Evolutionary conservation across 2,329 filamentous ascomycete genomes (phyloP), one percentile per base, ranked within the genome.

Genomic region (Lojkania enalia): DNA sequence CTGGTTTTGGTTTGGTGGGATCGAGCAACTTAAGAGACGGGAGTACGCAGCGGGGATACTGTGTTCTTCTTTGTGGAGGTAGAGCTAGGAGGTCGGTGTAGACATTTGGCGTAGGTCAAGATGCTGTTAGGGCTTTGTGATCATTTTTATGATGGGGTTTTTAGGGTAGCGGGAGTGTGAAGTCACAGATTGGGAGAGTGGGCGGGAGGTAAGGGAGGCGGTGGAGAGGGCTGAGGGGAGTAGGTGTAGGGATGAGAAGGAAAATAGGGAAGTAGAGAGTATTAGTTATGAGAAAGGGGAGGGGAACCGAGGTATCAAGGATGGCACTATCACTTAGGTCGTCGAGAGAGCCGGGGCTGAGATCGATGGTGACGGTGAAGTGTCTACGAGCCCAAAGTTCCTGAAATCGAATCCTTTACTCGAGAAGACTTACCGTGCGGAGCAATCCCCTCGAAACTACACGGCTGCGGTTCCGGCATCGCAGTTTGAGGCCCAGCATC

Each of bases 1-100:
- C 1, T 56, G 49, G 47, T 63, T 63, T 31, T 64, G 55, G 57
- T 63, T 48, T 44, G 23, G 20, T 14, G 60, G 51, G 11, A 3
- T 63, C 7, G 48, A 57, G 29, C 3, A 45, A 7, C 55, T 55
- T 51, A 36, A 52, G 37, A 35, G 40, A 29, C 55, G 51, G 12
- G n/a, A n/a, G n/a, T n/a, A n/a, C 52, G 52, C 2, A 60, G 57
- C 25, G 51, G 55, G 3, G 57, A 54, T 11, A 52, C 41, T 38
- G 23, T 54, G 14, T 48, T 52, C 38, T 59, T 49, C 45, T 35
- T 58, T 1, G 48, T 46, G 4, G 15, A 16, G 52, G 58, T 5
- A 57, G 56, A 51, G 39, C 47, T 14, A 52, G 59, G 31, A 55
- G 40, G 27, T 39, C 49, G 16, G 51, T 56, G 51, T 54, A 57